Conservation (phyloP, 306 rosid species). For the Pterocarpus macrocarpus region DNA sequence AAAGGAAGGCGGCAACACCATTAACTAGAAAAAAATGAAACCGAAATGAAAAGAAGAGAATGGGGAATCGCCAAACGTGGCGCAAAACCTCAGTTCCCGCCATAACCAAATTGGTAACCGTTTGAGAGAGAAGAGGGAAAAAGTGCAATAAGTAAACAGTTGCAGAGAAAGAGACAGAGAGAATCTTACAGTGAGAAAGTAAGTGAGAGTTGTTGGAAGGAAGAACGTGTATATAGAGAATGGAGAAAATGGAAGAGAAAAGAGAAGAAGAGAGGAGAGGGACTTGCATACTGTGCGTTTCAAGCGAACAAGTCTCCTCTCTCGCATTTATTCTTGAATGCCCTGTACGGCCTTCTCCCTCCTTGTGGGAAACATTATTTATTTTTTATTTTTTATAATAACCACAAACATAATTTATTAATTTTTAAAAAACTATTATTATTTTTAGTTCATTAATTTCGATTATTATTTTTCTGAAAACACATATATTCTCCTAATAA, state of each 20-base stretch:
- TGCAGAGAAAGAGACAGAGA: not conserved
- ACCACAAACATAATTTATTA: too few relatives aligned
- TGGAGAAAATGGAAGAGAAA: too few relatives aligned
- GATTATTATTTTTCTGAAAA: too few relatives aligned
- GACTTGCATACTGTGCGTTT: slow-evolving; percentile 18
- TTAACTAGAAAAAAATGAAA: not conserved
- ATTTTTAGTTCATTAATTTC: too few relatives aligned
- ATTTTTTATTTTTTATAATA: too few relatives aligned
- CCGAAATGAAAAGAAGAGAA: not conserved
- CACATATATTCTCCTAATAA: too few relatives aligned
- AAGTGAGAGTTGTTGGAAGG: slow-evolving; percentile 6
- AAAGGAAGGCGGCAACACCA: not conserved
- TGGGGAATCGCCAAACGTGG: not conserved
- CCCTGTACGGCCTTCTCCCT: too few relatives aligned
- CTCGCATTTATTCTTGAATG: not conserved
- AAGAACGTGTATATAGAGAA: not conserved
- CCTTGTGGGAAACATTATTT: too few relatives aligned
- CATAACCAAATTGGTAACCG: slow-evolving; percentile 40
- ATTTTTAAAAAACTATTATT: too few relatives aligned
- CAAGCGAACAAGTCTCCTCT: slow-evolving; percentile 31
- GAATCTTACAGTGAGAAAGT: slow-evolving; percentile 40
- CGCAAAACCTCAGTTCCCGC: slow-evolving; percentile 51
- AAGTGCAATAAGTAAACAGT: not conserved
- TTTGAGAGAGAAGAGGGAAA: not conserved
- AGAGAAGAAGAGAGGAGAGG: slow-evolving; percentile 22